Evolutionary conservation across 139 green algal species (phyloP), one percentile per base, ranked within the genome.

Genomic region (Tetraselmis striata): DNA sequence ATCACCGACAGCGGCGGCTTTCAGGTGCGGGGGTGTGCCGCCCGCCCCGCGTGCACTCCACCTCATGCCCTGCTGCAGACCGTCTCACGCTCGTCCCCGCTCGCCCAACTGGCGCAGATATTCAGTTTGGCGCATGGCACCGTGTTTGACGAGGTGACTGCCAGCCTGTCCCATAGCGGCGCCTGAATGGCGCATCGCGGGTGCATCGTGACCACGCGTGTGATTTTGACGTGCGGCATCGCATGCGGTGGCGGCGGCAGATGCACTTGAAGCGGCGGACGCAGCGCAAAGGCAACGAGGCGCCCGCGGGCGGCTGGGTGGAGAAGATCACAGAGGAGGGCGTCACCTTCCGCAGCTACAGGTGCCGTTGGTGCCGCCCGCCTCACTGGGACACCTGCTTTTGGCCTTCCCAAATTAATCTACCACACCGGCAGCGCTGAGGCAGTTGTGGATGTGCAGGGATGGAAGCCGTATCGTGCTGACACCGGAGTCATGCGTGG

Each of bases 1-100:
- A 92, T 92, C 80, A 92, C 87, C 1, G 89, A 92, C 81, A 87
- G 79, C 29, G 89, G 89, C 23, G 89, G 89, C 18, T 92, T 92
- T 79, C 83, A 87, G 32, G 83, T 87, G 31, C 5, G 18, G 5
- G 45, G 45, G 11, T 67, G 45, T 67, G n/a, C n/a, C n/a, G n/a
- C n/a, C n/a, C n/a, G n/a, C n/a, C n/a, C n/a, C n/a, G n/a, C n/a
- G n/a, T n/a, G n/a, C n/a, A n/a, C n/a, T n/a, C n/a, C n/a, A n/a
- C n/a, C n/a, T n/a, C n/a, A n/a, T n/a, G n/a, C n/a, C n/a, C n/a
- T n/a, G n/a, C n/a, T n/a, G n/a, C n/a, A n/a, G n/a, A n/a, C n/a
- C n/a, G n/a, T n/a, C n/a, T n/a, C n/a, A n/a, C n/a, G n/a, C n/a
- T n/a, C n/a, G n/a, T n/a, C n/a, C n/a, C n/a, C n/a, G n/a, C n/a